Base-by-base conservation (phyloP, 169 alveolate species). In the Plasmodium blacklocki region DNA sequence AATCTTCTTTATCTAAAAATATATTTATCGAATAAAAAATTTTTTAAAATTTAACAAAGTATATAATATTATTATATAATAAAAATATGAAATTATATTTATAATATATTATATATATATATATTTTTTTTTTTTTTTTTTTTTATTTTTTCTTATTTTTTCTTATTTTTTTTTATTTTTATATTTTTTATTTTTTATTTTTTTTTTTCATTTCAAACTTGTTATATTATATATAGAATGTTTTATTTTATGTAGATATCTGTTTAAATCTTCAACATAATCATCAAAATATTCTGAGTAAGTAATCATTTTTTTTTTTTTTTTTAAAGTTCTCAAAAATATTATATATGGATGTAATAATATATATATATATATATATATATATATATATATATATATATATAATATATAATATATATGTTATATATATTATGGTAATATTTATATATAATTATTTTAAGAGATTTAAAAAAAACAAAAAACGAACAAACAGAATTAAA, bases 281-380 rank as follows among this genome's bases (percentile, higher is more conserved):
- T 67, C 90, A 49, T 80, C 90, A 52, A 80, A 59, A 49, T 80
- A 80, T 80, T 80, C 90, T 67, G 90, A 80, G 73, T 80, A 80
- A 0, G 90, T 68, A 67, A 80, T 80, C 90, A 80, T 80, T 80
- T 80, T 80, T 67, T 68, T 32, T 32, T 32, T 32, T 32, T 32
- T 32, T 64, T 49, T 47, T 62, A 5, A 52, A 18, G 14, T 50
- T 71, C 45, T 71, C 3, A 23, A 71, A 71, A 71, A n/a, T 29
- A 67, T 67, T 32, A 32, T 32, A 32, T 32, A 32, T 32, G 45
- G 45, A 32, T 32, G 45, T 32, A 32, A 32, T 32, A 4, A 32
- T 4, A 32, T 32, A 32, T 32, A 32, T 32, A 26, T 26, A 26
- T 23, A 23, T 26, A 26, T 26, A 26, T 26, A 26, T 26, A n/a